Evolutionary conservation across 2,329 filamentous ascomycete genomes (phyloP).

Genomic region (Coniochaeta sp.): DNA sequence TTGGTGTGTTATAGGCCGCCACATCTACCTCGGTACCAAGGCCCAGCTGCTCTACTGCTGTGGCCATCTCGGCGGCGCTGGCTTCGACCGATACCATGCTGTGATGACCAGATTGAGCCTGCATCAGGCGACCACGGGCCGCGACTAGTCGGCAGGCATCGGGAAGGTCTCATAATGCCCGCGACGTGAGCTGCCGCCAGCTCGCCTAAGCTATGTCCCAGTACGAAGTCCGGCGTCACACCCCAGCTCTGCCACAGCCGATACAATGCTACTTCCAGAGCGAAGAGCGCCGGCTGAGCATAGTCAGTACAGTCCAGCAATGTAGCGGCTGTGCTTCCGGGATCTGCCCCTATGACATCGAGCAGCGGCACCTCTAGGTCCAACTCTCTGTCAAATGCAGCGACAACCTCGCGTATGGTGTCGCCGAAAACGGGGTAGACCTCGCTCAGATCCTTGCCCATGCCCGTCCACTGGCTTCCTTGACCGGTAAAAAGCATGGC

Average conservation of each 20-base stretch:
- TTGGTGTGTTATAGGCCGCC: conserved; percentile 18
- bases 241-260: conserved; percentile 23
- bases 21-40: conserved; percentile 13
- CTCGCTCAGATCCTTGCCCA: conserved; percentile 22
- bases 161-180: conserved; percentile 20
- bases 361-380: conserved; percentile 18
- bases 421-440: conserved; percentile 19
- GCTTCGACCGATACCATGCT: conserved; percentile 22
- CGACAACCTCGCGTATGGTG: conserved; percentile 15
- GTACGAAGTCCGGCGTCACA: conserved; percentile 19
- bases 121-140: conserved; percentile 23
- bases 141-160: conserved; percentile 25
- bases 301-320: conserved; percentile 22
- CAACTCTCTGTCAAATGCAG: conserved; percentile 12
- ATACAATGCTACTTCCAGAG: conserved; percentile 24
- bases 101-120: conserved; percentile 11
- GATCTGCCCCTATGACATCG: conserved; percentile 22
- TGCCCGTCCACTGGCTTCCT: conserved; percentile 22
- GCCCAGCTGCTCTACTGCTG: conserved; percentile 13
- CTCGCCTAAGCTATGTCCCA: conserved; percentile 24
- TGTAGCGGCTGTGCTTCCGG: conserved; percentile 12
- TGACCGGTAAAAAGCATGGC: conserved; percentile 29
- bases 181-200: conserved; percentile 22
- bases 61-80: conserved; percentile 14
- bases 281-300: conserved; percentile 25